Conservation (phyloP, 768 basidiomycete genomes). For the Termitomyces sp. region DNA sequence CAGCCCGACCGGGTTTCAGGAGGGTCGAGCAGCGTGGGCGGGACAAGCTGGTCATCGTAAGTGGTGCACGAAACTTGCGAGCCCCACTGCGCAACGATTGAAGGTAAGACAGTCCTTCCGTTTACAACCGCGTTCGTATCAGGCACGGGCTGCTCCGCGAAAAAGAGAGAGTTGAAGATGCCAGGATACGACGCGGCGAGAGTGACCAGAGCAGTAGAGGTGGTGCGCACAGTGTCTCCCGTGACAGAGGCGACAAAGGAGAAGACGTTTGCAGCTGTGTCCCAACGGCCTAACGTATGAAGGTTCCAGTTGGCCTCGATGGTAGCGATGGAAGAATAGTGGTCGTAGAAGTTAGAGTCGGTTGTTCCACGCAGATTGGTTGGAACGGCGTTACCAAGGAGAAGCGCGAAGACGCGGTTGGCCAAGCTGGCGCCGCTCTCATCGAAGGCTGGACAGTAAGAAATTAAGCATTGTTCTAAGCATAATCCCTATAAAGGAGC, state of each 20-base stretch:
- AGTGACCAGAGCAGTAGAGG: conserved; percentile 8
- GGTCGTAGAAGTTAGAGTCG: conserved; percentile 55
- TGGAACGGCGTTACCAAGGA: conserved; percentile 43
- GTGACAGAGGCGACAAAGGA: conserved; percentile 41
- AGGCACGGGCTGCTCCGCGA: conserved; percentile 17
- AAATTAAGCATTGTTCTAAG: not conserved
- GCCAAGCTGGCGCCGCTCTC: conserved; percentile 39
- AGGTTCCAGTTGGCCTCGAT: conserved; percentile 61
- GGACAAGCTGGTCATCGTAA: conserved; percentile 16
- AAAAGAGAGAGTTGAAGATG: conserved; percentile 16
- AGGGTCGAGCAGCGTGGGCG: conserved; percentile 2
- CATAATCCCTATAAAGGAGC: not conserved
- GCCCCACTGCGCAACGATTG: conserved; percentile 20
- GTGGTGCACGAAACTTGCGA: conserved; percentile 8
- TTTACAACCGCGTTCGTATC: conserved; percentile 23
- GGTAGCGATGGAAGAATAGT: conserved; percentile 54
- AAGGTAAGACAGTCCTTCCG: conserved; percentile 18
- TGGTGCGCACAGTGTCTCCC: conserved; percentile 31
- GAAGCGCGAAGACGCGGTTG: conserved; percentile 42
- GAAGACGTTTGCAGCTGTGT: conserved; percentile 43
- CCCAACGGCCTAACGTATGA: conserved; percentile 49
- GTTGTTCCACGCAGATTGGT: conserved; percentile 34
- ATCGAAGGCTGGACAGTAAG: conserved; percentile 40
- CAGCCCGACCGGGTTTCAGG: conserved; percentile 8
- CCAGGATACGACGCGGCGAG: conserved; percentile 24